Base-by-base conservation (phyloP, 371 early-diverging fungal species). In the Mucor irregularis region DNA sequence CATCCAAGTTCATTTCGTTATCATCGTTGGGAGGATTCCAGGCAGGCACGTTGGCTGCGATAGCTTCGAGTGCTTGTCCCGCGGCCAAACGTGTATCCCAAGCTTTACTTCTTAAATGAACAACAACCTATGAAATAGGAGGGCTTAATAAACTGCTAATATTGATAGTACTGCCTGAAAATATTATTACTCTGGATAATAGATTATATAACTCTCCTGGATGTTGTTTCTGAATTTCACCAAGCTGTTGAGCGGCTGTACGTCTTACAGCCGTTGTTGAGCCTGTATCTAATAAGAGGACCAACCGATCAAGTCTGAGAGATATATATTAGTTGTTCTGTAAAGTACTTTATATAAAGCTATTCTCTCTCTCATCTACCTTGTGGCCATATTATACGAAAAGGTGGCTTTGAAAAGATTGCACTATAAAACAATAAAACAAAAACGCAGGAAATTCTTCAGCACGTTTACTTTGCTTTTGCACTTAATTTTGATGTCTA, bases 1-100 rank as follows among this genome's bases (percentile, higher is more conserved):
- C 44, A 24, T 61, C 49, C 33, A 39, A n/a, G 33, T 53, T 46
- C 35, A 63, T 37, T 28, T 35, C 40, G 29, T 46, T 49, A 29
- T 49, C 31, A 21, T 57, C 34, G 21, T 52, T 55, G 3, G 47
- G 54, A 6, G 92, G 91, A 62, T 88, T 78, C 96, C 95, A 96
- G 17, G 78, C 81, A 13, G 90, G 84, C 5, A 96, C 94, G 64
- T 94, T 88, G 31, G 80, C 71, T 28, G 94, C 93, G 61, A 98
- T 95, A 7, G 91, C 91, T 48, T 93, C 93, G 5, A 98, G 70
- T 17, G 98, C 97, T 52, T 87, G 85, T 1, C 92, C 92, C 4
- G 96, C 96, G 17, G 98, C 98, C 50, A 88, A 82, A n/a, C 98
- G 92, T 13, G 97, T 94, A 54, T 95, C 96, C 98, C 98, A 97